phyloP scores from a whole-genome alignment of 495 filamentous ascomycete species.

The Talaromyces thailandensis region DNA sequence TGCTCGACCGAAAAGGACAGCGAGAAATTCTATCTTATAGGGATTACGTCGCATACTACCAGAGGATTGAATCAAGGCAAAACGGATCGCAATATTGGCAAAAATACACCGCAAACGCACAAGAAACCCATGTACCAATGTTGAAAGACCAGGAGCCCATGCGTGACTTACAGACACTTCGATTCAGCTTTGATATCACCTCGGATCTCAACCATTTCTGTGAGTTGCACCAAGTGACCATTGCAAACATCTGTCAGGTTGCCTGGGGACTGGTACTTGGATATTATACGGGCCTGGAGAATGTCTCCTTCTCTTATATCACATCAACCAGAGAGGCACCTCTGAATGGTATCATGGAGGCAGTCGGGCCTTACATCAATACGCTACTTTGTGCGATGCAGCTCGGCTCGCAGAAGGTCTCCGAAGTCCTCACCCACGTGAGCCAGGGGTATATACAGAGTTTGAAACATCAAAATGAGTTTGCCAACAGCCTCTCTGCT shows the following conservation, averaged over 20 bases:
- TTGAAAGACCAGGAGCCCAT: not conserved
- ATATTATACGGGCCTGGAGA: conserved; percentile 41
- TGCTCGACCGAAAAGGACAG: conserved; percentile 4
- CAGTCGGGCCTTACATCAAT: conserved; percentile 26
- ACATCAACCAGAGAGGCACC: conserved; percentile 11
- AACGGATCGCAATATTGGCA: not conserved
- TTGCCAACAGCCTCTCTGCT: not conserved
- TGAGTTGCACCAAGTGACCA: conserved; percentile 12
- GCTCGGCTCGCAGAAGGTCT: conserved; percentile 4
- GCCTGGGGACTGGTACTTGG: conserved; percentile 37
- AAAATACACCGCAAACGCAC: not conserved
- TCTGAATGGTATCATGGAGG: conserved; percentile 16
- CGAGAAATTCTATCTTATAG: conserved; percentile 10
- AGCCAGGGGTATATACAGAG: not conserved
- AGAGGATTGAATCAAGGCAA: not conserved
- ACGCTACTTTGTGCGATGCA: conserved; percentile 26
- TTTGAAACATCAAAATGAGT: not conserved
- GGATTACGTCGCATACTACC: not conserved
- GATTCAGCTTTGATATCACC: conserved; percentile 18
- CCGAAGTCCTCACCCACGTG: not conserved
- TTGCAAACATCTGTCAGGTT: conserved; percentile 27
- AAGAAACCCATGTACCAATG: not conserved
- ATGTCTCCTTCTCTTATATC: conserved; percentile 16
- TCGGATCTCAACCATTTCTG: conserved; percentile 11
- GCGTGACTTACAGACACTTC: not conserved